Evolutionary conservation across 768 basidiomycete species (phyloP), one percentile per base, ranked within the genome.

Genomic region (Dictyophora rubrovolvata): DNA sequence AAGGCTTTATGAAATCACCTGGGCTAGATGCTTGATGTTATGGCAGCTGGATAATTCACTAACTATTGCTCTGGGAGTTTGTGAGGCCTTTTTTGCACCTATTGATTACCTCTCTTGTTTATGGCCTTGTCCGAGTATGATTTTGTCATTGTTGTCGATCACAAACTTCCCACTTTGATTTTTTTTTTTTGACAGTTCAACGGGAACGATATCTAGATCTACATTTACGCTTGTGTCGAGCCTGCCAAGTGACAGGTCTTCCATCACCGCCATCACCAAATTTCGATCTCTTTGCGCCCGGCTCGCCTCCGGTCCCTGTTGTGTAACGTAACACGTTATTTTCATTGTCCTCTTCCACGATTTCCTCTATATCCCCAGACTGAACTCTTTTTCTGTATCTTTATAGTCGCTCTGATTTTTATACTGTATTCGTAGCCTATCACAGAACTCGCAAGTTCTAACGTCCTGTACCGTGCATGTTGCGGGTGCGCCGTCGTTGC

Each of bases 41-140:
- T 89, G 84, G 84, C 77, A 77, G 54, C 75, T 80, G 58, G 85
- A 90, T 66, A 76, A 72, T 6, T 71, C 76, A 3, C 72, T 88
- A 22, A 68, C 74, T 54, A 75, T 79, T 34, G 85, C 86, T 9
- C 69, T 90, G 33, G 78, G 84, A 22, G 73, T 89, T 11, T 89
- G 80, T 6, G 86, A 86, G 66, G 74, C 76, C 0, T 79, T 89
- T 59, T 71, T 88, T 23, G 65, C 76, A 10, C 78, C 83, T 1
- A 73, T 87, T 36, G 87, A 89, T 56, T 78, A 81, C 16, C 75
- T 88, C 68, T 86, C 84, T 63, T 75, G 75, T 21, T 72, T 89
- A 33, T 90, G 88, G 87, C 85, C 85, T 0, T 86, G 83, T 66
- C 66, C 72, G 56, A 80, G 85, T 85, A 64, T 64, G 73, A 68